Conservation (phyloP, 2,329 filamentous ascomycete genomes). For the Meredithiella fracta region DNA sequence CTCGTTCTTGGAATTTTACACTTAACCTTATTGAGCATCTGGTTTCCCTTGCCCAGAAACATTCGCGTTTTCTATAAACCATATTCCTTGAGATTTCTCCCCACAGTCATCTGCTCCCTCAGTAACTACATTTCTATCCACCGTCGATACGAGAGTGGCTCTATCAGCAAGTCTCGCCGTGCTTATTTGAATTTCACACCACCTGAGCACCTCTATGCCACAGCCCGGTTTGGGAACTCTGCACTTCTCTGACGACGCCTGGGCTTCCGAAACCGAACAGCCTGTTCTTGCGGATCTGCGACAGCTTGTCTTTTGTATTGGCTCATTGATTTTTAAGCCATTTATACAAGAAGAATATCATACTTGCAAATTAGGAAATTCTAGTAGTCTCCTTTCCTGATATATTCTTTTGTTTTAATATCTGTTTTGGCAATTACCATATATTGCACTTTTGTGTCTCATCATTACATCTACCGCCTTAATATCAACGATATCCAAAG, state of each 20-base stretch:
- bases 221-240: not conserved
- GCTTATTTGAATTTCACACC: not conserved
- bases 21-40: not conserved
- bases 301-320: not conserved
- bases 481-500: too few species aligned
- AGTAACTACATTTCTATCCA: not conserved
- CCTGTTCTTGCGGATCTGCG: conserved; percentile 3
- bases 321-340: not conserved
- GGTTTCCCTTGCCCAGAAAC: not conserved
- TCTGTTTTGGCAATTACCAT: not conserved
- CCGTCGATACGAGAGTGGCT: not conserved
- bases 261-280: conserved; percentile 6
- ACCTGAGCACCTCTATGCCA: not conserved
- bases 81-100: not conserved
- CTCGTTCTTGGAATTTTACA: too few species aligned
- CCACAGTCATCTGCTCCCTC: not conserved
- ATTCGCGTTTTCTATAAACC: conserved; percentile 4
- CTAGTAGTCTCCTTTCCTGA: not conserved
- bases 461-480: not conserved
- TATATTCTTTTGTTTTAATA: not conserved
- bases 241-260: conserved; percentile 5
- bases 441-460: not conserved
- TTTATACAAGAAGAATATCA: not conserved
- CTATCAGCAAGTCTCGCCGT: not conserved
- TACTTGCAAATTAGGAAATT: not conserved